phyloP scores from a whole-genome alignment of 108 stramenopile species.

The Skeletonema menzelii region DNA sequence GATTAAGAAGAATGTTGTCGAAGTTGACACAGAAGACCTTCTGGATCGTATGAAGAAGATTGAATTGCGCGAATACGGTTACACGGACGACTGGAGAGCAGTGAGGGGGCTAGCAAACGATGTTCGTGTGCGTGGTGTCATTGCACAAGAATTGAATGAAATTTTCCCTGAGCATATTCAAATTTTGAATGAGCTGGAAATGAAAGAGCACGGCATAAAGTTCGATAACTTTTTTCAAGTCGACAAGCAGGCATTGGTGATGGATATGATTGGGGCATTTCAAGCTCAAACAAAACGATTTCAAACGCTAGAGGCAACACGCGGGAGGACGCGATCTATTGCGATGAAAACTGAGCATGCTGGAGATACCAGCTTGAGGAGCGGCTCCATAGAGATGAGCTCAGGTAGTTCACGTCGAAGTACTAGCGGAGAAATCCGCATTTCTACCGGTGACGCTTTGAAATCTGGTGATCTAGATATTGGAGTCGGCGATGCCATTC shows the following conservation, averaged over 20 bases:
- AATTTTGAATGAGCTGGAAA: constrained; percentile 47
- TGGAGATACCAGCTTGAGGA: not conserved
- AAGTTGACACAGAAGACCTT: constrained; percentile 61
- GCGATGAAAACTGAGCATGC: constrained; percentile 16
- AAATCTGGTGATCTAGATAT: constrained; percentile 1
- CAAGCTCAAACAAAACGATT: constrained; percentile 53
- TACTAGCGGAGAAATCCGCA: constrained; percentile 4
- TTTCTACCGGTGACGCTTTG: constrained; percentile 7
- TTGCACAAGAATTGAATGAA: constrained; percentile 73
- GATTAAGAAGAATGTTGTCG: constrained; percentile 65
- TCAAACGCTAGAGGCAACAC: constrained; percentile 10
- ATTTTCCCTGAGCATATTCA: constrained; percentile 80
- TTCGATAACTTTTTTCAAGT: constrained; percentile 62
- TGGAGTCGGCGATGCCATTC: constrained; percentile 6
- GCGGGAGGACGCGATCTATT: constrained; percentile 17
- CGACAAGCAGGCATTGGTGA: constrained; percentile 58
- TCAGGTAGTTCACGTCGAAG: constrained; percentile 7
- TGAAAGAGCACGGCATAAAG: constrained; percentile 55
- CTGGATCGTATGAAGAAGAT: constrained; percentile 67
- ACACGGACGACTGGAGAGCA: constrained; percentile 72
- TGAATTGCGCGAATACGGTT: constrained; percentile 61
- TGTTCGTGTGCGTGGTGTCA: constrained; percentile 65
- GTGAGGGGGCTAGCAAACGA: constrained; percentile 40
- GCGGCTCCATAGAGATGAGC: constrained; percentile 20
- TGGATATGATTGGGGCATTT: constrained; percentile 59